Evolutionary conservation across 2,329 filamentous ascomycete species (phyloP), one percentile per base, ranked within the genome.

Genomic region (Diaporthe destruens): DNA sequence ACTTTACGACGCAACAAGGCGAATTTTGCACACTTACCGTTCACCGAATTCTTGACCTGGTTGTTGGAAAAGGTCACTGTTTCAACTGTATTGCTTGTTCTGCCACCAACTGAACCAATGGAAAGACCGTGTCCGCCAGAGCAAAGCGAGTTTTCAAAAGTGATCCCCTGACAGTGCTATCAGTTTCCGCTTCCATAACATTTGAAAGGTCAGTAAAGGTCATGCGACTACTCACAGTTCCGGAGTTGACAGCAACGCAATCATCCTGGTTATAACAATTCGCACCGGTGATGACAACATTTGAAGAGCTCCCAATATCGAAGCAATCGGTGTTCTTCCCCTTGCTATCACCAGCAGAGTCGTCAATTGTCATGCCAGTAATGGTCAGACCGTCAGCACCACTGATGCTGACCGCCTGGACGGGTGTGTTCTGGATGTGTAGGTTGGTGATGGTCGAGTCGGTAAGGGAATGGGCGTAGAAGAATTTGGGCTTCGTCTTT

Each of bases 401-500:
- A 77, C 87, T 83, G 74, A 84, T 80, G 67, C 76, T 84, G 80
- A 89, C 86, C 53, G 80, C 83, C 76, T 89, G 87, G 3, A 89
- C 85, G 3, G 88, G 88, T 16, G 86, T 85, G 80, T 89, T 88
- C 79, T 85, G 82, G 76, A 89, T 82, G 75, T 86, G 87, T 63
- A 89, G 78, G 70, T 82, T 80, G 23, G 79, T 81, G 80, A 89
- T 89, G 49, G 78, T 79, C 12, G 87, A 88, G 56, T 81, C 79
- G 53, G 80, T 87, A 72, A 91, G 77, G 70, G 81, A 82, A 77
- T 90, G 85, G 12, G 84, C 83, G 71, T 82, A 84, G 84, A 91
- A 90, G 83, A 91, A 83, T 83, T 90, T 88, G 75, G 90, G 90
- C 85, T 92, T 91, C 44, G 80, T 88, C 81, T 86, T 86, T 77